These are phyloP conservation scores for Salix viminalis DNA, from an alignment of 345 rosid genomes.

Conservation along the genomic window DNA sequence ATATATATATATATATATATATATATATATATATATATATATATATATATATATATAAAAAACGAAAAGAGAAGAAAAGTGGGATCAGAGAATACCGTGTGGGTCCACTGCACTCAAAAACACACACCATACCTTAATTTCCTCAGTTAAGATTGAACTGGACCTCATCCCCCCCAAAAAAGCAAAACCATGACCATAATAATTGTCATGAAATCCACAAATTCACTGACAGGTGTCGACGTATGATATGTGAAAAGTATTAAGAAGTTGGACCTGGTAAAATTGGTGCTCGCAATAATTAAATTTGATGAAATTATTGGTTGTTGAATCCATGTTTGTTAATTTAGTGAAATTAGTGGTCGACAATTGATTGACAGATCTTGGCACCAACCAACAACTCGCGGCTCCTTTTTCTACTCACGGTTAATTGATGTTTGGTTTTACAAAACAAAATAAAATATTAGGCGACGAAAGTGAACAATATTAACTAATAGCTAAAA, in stretches of 20 bases:
- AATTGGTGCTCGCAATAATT: neutral
- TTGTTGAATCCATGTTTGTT: neutral
- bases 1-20: too few species aligned
- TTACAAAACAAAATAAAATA: too few species aligned
- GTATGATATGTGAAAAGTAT: neutral
- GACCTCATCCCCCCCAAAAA: neutral
- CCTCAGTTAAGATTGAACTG: neutral
- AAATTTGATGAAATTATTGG: neutral
- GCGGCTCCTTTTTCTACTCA: too few species aligned
- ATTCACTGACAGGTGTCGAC: neutral
- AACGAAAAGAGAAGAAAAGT: too few species aligned
- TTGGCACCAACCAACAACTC: too few species aligned
- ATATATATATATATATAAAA: too few species aligned
- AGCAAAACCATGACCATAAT: neutral
- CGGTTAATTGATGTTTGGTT: too few species aligned
- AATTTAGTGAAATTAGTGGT: neutral
- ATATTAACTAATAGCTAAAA: too few species aligned
- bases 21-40: too few species aligned
- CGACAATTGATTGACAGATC: neutral
- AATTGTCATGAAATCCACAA: neutral
- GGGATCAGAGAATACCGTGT: neutral
- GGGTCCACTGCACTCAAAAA: neutral
- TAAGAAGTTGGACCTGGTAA: too few species aligned
- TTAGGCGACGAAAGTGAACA: too few species aligned
- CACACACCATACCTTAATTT: conserved; percentile 3